A percentile compares a stretch with the other conserved stretches of the same genome.
These are phyloP conservation scores for Pseudogymnoascus sp. DNA, from an alignment of 2,329 filamentous ascomycete species.

Conservation along the genomic window DNA sequence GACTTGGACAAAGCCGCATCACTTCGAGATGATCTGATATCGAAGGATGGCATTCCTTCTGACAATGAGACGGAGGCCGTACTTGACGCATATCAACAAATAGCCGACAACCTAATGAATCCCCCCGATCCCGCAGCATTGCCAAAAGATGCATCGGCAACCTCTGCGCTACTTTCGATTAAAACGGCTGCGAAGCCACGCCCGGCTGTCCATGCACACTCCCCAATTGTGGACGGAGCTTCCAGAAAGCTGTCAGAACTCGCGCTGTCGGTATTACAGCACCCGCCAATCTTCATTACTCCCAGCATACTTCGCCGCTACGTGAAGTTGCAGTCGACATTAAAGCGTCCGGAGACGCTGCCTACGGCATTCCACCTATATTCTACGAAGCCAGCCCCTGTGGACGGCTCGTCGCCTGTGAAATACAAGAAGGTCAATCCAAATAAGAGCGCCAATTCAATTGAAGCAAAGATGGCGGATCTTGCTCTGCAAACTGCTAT, in stretches of 20 bases:
- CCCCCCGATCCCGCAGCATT: constrained; percentile 13
- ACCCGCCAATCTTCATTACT: constrained; percentile 75
- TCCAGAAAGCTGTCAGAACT: constrained; percentile 49
- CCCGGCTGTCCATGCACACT: constrained; percentile 15
- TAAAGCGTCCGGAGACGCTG: constrained; percentile 68
- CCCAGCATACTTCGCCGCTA: constrained; percentile 66
- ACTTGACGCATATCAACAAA: constrained; percentile 20
- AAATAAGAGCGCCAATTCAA: constrained; percentile 61
- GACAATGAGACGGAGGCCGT: constrained; percentile 19
- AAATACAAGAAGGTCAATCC: constrained; percentile 59
- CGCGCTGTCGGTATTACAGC: constrained; percentile 64
- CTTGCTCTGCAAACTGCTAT: constrained; percentile 75
- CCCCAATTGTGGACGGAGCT: constrained; percentile 17
- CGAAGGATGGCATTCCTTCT: constrained; percentile 18
- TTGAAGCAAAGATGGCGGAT: constrained; percentile 64
- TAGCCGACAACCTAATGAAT: constrained; percentile 23
- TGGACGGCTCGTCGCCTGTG: constrained; percentile 51
- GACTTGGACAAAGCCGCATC: constrained; percentile 19
- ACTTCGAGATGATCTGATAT: constrained; percentile 20
- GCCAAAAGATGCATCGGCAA: constrained; percentile 32
- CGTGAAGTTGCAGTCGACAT: constrained; percentile 65
- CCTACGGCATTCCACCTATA: constrained; percentile 77
- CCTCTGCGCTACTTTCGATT: constrained; percentile 47
- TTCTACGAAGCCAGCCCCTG: constrained; percentile 71
- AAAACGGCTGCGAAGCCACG: constrained; percentile 24